Base-by-base conservation (phyloP, 2,329 filamentous ascomycete genomes). In the Pyricularia sp. region DNA sequence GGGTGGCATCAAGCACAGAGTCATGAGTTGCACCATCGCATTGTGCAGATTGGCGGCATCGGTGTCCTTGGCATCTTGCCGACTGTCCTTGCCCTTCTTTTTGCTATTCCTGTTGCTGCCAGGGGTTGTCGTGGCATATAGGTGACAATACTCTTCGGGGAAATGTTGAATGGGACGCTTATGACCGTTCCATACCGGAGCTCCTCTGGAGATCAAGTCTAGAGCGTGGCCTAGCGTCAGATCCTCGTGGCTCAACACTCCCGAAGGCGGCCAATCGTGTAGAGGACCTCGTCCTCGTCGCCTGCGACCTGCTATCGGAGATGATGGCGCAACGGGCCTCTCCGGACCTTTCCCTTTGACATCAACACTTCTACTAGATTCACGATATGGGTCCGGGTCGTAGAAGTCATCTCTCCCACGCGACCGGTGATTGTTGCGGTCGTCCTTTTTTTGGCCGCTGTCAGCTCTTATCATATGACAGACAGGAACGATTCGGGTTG, bases 1-100 rank as follows among this genome's bases (percentile, higher is more conserved):
- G 0, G 73, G 49, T 1, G 66, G 62, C 65, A 79, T 75, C 16
- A 82, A 75, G 30, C 79, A 76, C 71, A 85, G 73, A 1, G 82
- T 84, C 78, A 84, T 84, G 69, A 85, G 78, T 73, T 84, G 80
- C 9, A 77, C 80, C 83, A 85, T 85, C 62, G 79, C 73, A 68
- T 83, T 79, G 71, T 84, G 81, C 30, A 79, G 72, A 68, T 82
- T 79, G 19, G 76, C 80, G 8, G 73, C 74, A 66, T 85, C 83
- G 3, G 74, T 77, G n/a, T 75, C 75, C 30, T 76, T 75, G 44
- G 57, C 33, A 35, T 63, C 49, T 24, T 57, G 53, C 22, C 24
- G 19, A 12, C 8, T 26, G 31, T 60, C 22, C 19, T 44, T 49
- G 57, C 62, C 60, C n/a, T 40, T 35, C 7, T 40, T 63, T 12